Evolutionary conservation across 768 basidiomycete species (phyloP), one percentile per base, ranked within the genome.

Genomic region (Suillus occidentalis): DNA sequence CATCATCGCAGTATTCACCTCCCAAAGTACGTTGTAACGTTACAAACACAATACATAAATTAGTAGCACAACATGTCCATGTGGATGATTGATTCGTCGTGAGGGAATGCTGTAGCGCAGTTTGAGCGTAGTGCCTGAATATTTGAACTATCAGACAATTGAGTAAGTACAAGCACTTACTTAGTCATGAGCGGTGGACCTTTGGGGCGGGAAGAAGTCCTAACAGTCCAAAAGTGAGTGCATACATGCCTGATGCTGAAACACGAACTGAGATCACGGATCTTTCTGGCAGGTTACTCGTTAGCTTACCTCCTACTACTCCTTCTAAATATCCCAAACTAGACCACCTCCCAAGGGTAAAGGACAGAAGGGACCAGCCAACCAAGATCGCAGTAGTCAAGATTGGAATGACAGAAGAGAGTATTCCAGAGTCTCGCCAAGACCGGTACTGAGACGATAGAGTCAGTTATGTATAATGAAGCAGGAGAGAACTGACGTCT

Each of bases 201-300:
- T 80, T 84, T 14, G 90, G 90, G 31, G 84, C 84, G 16, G 90
- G 89, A 60, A 92, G 77, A 25, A 93, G 79, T 3, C 90, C 91
- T 63, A 93, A 82, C 42, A 91, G 74, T n/a, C 91, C 91, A 71
- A 93, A 90, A 22, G 79, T 79, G 49, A 91, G 80, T 9, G 86
- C 85, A 68, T 92, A 93, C 55, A 91, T 73, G 12, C 87, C 88
- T 13, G 85, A 87, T 13, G 89, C 91, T 93, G 69, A 57, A 25
- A 22, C 16, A 45, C n/a, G 65, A 16, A 25, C 55, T 62, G 39
- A 65, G 34, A 14, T 36, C 50, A 62, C 37, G 28, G 13, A 39
- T 53, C 47, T 45, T 0, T n/a, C 14, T 25, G 1, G 49, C 16
- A 62, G 10, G 3, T 55, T 25, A 39, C 36, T 18, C 52, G 43